phyloP scores from a whole-genome alignment of 1,139 yeast genomes.

The Candida sp. region DNA sequence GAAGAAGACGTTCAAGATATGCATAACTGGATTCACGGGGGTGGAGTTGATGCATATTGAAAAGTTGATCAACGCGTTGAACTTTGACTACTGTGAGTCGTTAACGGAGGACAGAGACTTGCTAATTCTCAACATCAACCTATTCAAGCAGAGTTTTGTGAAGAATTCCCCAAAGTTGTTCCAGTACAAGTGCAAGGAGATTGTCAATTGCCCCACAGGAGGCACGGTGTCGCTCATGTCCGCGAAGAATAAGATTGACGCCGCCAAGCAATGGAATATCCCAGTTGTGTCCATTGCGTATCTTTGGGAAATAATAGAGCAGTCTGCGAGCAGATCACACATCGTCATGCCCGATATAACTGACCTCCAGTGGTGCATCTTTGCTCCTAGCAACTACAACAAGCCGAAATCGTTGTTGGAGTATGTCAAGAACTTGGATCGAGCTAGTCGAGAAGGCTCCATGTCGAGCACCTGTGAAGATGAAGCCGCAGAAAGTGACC shows the following conservation, averaged over 20 bases:
- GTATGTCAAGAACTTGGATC: conserved; percentile 25
- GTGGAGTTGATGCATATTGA: conserved; percentile 79
- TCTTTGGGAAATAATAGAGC: conserved; percentile 47
- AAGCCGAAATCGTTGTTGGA: conserved; percentile 37
- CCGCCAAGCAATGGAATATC: conserved; percentile 59
- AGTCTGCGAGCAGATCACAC: conserved; percentile 17
- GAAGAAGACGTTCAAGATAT: conserved; percentile 48
- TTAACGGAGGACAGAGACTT: conserved; percentile 64
- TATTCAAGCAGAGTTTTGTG: conserved; percentile 38
- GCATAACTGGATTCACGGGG: conserved; percentile 84
- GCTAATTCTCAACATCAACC: conserved; percentile 63
- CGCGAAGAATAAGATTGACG: conserved; percentile 56
- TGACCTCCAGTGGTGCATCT: conserved; percentile 56
- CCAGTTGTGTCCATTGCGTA: conserved; percentile 61
- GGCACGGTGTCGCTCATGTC: conserved; percentile 43
- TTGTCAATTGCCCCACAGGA: conserved; percentile 37
- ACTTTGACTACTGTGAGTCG: conserved; percentile 54
- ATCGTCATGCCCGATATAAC: conserved; percentile 35
- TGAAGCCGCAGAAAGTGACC: neutral
- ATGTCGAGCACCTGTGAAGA: conserved; percentile 5
- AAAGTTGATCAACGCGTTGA: conserved; percentile 58
- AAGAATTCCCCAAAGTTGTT: conserved; percentile 44
- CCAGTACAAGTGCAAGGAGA: conserved; percentile 37
- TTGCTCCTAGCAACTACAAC: conserved; percentile 36
- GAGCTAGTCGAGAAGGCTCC: conserved; percentile 5